Evolutionary conservation across 2,329 filamentous ascomycete genomes (phyloP).

Genomic region (Penicillium sp.): DNA sequence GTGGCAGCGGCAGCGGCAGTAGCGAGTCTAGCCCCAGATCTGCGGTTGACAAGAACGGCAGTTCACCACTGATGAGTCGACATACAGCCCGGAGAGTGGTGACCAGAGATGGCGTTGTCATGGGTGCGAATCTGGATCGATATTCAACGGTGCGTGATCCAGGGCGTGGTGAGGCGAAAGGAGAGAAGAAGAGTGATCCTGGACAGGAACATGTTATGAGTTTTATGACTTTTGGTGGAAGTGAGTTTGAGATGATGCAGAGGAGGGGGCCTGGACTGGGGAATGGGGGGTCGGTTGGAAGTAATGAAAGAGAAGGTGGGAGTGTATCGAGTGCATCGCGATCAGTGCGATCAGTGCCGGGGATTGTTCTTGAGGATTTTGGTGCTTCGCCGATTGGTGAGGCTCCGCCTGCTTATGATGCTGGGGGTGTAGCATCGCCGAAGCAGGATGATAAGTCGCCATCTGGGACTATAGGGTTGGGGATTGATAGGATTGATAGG

Average conservation of each 20-base stretch:
- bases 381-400: conserved; percentile 13
- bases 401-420: conserved; percentile 25
- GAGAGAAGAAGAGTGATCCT: conserved; percentile 8
- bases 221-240: conserved; percentile 35
- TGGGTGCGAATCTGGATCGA: conserved; percentile 36
- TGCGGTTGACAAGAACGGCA: not conserved
- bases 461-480: conserved; percentile 17
- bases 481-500: not conserved
- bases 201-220: conserved; percentile 33
- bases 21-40: not conserved
- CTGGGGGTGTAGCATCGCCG: not conserved
- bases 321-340: not conserved
- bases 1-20: not conserved
- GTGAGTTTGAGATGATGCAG: conserved; percentile 3
- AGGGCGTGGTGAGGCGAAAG: not conserved
- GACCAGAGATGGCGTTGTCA: conserved; percentile 36
- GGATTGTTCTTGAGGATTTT: conserved; percentile 1
- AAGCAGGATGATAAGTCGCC: conserved; percentile 23
- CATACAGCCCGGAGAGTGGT: conserved; percentile 23
- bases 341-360: not conserved
- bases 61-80: not conserved
- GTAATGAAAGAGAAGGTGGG: not conserved
- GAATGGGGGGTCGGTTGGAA: not conserved
- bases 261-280: not conserved
- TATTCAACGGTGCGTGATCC: conserved; percentile 16